Percentiles rank a stretch among this genome's conserved stretches.
Evolutionary conservation across 768 basidiomycete genomes (phyloP).

Genomic region (Tricholoma bakamatsutake): DNA sequence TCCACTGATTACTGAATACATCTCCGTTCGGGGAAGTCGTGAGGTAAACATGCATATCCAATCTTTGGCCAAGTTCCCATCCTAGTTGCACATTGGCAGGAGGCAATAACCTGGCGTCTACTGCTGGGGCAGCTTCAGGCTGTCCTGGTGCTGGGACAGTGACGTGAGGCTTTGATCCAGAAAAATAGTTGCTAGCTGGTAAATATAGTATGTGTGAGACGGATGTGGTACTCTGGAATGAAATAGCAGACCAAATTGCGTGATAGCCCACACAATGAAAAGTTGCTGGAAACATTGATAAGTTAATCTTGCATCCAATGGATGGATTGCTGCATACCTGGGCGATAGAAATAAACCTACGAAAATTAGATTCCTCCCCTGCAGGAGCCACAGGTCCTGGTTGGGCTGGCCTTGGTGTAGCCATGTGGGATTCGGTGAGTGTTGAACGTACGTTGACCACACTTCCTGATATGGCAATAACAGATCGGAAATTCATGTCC

Average conservation of each 20-base stretch:
- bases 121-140: conserved; percentile 20
- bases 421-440: conserved; percentile 5
- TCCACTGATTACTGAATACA: conserved; percentile 49
- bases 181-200: conserved; percentile 26
- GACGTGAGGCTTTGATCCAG: conserved; percentile 4
- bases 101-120: conserved; percentile 45
- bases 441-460: not conserved
- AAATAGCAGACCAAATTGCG: conserved; percentile 51
- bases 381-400: conserved; percentile 4
- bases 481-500: too few species aligned
- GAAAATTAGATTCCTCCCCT: conserved; percentile 14
- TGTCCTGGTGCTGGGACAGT: conserved; percentile 17
- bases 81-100: conserved; percentile 49
- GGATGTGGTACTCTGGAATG: not conserved
- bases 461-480: not conserved
- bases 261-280: conserved; percentile 57
- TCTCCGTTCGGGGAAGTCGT: conserved; percentile 60
- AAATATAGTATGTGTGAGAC: not conserved
- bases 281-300: conserved; percentile 46
- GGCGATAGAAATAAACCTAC: conserved; percentile 16
- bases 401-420: conserved; percentile 11
- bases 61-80: conserved; percentile 54
- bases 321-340: conserved; percentile 15
- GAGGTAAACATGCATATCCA: conserved; percentile 71
- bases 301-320: not conserved